Conservation (phyloP, 2,329 filamentous ascomycete genomes). For the Paraphaeosphaeria sporulosa region DNA sequence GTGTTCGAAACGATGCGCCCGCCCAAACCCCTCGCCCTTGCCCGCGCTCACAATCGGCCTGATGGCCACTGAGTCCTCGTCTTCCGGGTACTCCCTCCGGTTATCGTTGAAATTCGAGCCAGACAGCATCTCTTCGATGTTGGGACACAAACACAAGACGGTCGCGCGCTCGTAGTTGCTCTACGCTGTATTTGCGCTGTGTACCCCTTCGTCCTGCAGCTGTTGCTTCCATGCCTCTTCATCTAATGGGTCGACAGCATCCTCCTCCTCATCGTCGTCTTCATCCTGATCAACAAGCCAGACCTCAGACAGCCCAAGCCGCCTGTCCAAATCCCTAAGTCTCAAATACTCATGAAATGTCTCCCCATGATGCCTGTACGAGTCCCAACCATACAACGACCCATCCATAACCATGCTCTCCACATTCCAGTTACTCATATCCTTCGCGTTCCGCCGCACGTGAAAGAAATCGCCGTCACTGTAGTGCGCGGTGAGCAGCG, state of each 20-base stretch:
- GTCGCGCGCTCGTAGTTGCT: background rate
- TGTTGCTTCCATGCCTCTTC: background rate
- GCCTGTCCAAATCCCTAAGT: background rate
- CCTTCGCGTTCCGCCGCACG: background rate
- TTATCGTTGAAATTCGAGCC: background rate
- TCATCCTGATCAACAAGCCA: background rate
- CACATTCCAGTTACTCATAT: background rate
- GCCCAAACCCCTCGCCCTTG: background rate
- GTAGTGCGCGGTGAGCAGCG: conserved; percentile 1
- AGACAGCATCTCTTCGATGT: background rate
- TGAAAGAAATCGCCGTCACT: conserved; percentile 4
- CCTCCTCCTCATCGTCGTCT: background rate
- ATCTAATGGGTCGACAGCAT: background rate
- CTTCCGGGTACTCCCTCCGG: background rate
- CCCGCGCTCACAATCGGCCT: background rate
- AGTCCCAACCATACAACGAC: background rate
- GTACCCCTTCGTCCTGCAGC: background rate
- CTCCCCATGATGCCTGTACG: background rate
- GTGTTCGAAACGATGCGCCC: background rate
- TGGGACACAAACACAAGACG: background rate
- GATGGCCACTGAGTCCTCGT: background rate
- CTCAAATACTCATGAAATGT: background rate
- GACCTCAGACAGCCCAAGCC: background rate
- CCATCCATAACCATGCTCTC: conserved; percentile 1
- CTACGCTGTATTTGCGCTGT: background rate